Conservation (phyloP, 805 yeast species). For the Kazachstania psychrophila region DNA sequence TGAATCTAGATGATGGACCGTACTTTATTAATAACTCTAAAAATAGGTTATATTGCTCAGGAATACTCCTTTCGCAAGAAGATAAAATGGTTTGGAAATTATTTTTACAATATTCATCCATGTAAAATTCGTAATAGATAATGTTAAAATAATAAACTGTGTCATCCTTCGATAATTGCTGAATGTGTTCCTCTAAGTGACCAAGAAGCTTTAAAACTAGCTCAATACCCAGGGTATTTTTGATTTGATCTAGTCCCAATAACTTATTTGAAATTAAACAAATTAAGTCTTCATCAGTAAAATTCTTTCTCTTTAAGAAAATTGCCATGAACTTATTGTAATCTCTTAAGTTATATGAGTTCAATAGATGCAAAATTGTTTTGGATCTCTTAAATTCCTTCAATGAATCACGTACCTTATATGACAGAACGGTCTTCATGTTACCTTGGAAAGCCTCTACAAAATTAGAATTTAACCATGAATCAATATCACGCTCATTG, state of each 20-base stretch:
- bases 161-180: constrained; percentile 4
- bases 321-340: constrained; percentile 28
- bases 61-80: constrained; percentile 8
- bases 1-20: constrained; percentile 16
- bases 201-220: constrained; percentile 12
- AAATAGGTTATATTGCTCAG: constrained; percentile 11
- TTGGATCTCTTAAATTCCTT: constrained; percentile 10
- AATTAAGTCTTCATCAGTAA: constrained; percentile 15
- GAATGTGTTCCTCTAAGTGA: background rate
- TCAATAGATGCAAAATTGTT: constrained; percentile 16
- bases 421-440: constrained; percentile 15
- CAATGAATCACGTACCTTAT: background rate
- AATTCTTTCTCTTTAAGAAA: constrained; percentile 25
- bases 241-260: constrained; percentile 22
- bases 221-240: constrained; percentile 16
- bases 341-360: constrained; percentile 17
- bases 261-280: constrained; percentile 20
- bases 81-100: constrained; percentile 16
- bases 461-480: constrained; percentile 8
- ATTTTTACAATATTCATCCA: constrained; percentile 15
- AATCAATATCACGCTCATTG: constrained; percentile 1
- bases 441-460: constrained; percentile 26
- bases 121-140: constrained; percentile 16
- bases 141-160: background rate
- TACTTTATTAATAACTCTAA: constrained; percentile 13